Evolutionary conservation across 139 green algal species (phyloP), one percentile per base, ranked within the genome.

Genomic region (Ulvella scutata): DNA sequence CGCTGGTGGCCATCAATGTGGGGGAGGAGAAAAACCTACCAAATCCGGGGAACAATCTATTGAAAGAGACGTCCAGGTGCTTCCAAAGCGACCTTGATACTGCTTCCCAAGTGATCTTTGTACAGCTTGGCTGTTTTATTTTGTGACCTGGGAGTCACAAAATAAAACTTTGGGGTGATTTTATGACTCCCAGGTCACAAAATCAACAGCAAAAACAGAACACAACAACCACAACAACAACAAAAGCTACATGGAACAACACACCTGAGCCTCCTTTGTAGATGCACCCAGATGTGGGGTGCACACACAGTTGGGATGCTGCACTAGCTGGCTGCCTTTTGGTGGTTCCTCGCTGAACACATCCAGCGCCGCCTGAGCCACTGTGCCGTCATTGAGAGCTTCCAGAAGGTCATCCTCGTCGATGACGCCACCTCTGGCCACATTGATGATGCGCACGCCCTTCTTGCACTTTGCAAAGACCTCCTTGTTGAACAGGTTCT

Each of bases 211-310:
- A n/a, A n/a, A n/a, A n/a, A n/a, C n/a, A n/a, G n/a, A n/a, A n/a
- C n/a, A n/a, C n/a, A n/a, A n/a, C n/a, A n/a, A n/a, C n/a, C n/a
- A n/a, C n/a, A n/a, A n/a, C n/a, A n/a, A n/a, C n/a, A n/a, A n/a
- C n/a, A n/a, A n/a, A n/a, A 59, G 40, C 13, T n/a, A 26, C 9
- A 62, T 9, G 51, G 9, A 26, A 26, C n/a, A 4, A 26, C 17
- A 26, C 6, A 67, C 51, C 84, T 97, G 93, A 2, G 93, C 93
- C 81, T 98, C 93, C 2, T 44, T 72, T 20, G 93, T 98, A 79
- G 79, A 90, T 61, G 93, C 93, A 51, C 93, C 93, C 77, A 98
- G 82, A 86, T 98, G 93, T 20, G 93, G 93, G 3, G 93, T 98
- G 83, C 85, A 91, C 43, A 98, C 84, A 37, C 98, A 91, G 78